A percentile compares a stretch with the other conserved stretches of the same genome.
phyloP scores from a whole-genome alignment of 2,329 filamentous ascomycete genomes.

The Colletotrichum truncatum region DNA sequence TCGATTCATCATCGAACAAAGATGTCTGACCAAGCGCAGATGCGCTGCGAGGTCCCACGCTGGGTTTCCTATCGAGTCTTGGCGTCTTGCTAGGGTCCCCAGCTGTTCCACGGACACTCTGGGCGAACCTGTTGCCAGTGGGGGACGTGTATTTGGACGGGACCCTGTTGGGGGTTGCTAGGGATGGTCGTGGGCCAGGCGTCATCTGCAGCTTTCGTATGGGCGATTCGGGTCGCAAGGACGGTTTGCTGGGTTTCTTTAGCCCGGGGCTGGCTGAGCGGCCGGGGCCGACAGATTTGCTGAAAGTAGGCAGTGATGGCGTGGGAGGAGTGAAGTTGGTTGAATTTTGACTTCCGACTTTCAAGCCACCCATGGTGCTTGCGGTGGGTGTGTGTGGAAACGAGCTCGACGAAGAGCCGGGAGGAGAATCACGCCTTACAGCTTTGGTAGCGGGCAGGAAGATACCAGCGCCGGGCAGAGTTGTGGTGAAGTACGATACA shows the following conservation, averaged over 20 bases:
- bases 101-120: slow-evolving; percentile 69
- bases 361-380: slow-evolving; percentile 65
- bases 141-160: slow-evolving; percentile 72
- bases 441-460: slow-evolving; percentile 90
- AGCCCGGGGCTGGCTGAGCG: slow-evolving; percentile 76
- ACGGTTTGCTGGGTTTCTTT: slow-evolving; percentile 74
- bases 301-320: slow-evolving; percentile 79
- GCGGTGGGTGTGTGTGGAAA: slow-evolving; percentile 76
- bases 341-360: slow-evolving; percentile 64
- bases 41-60: slow-evolving; percentile 64
- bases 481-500: slow-evolving; percentile 83
- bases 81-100: slow-evolving; percentile 70
- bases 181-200: slow-evolving; percentile 65
- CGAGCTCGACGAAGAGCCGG: slow-evolving; percentile 56
- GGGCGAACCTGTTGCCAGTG: slow-evolving; percentile 68
- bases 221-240: slow-evolving; percentile 90
- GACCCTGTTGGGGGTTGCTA: slow-evolving; percentile 59
- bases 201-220: slow-evolving; percentile 74
- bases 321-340: slow-evolving; percentile 72
- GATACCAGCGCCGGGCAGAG: slow-evolving; percentile 83
- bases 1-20: slow-evolving; percentile 65
- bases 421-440: slow-evolving; percentile 69
- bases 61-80: slow-evolving; percentile 58
- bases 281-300: slow-evolving; percentile 81
- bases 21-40: slow-evolving; percentile 64